A percentile compares a stretch with the other conserved stretches of the same genome.
These are phyloP conservation scores for Trichosanthes cucumerina DNA, from an alignment of 306 rosid genomes.

Conservation along the genomic window DNA sequence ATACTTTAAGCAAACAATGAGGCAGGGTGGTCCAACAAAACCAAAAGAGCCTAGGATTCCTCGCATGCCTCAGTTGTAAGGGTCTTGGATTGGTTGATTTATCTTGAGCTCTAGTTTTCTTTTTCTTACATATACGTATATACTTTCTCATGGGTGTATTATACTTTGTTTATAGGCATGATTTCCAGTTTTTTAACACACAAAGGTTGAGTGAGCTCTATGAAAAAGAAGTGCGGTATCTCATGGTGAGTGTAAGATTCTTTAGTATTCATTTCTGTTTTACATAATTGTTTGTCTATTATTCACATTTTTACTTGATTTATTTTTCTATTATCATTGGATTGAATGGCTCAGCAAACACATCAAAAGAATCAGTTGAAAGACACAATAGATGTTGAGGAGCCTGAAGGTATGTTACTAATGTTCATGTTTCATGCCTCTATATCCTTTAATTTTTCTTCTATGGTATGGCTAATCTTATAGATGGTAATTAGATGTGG, in stretches of 20 bases:
- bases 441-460: background rate
- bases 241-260: conserved; percentile 60
- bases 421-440: background rate
- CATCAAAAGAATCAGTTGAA: conserved; percentile 97
- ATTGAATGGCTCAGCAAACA: conserved; percentile 51
- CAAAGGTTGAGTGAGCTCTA: conserved; percentile 89
- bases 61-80: conserved; percentile 98
- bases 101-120: background rate
- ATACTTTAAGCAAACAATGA: conserved; percentile 95
- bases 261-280: background rate
- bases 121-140: background rate
- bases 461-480: conserved; percentile 12
- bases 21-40: conserved; percentile 89
- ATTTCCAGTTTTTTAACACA: conserved; percentile 90
- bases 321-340: conserved; percentile 14
- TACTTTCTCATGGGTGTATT: background rate
- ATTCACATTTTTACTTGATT: background rate
- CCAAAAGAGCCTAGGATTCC: conserved; percentile 97
- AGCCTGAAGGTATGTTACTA: conserved; percentile 60
- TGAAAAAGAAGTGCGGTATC: conserved; percentile 95
- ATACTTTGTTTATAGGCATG: conserved; percentile 44
- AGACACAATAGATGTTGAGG: conserved; percentile 93
- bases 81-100: conserved; percentile 4
- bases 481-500: conserved; percentile 47
- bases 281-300: background rate